Conservation (phyloP, 2,329 filamentous ascomycete genomes). For the Drechslera avenae region DNA sequence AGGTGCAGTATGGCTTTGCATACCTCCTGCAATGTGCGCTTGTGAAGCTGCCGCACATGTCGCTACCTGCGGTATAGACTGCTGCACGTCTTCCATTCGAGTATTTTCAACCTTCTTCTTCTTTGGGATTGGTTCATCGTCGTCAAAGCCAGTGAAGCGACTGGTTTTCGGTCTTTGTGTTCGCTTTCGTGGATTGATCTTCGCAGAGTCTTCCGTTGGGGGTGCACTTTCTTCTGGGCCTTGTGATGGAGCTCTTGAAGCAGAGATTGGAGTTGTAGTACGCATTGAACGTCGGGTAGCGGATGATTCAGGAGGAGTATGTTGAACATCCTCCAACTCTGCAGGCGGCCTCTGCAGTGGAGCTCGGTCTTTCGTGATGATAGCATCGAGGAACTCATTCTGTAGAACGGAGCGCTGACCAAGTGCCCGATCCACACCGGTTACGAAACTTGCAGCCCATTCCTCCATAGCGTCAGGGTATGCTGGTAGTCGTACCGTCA, state of each 20-base stretch:
- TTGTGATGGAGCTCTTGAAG: conserved; percentile 25
- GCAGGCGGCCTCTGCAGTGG: conserved; percentile 70
- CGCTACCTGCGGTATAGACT: conserved; percentile 12
- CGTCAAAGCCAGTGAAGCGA: conserved; percentile 77
- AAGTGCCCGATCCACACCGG: conserved; percentile 70
- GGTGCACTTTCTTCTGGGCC: conserved; percentile 20
- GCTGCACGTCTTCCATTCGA: conserved; percentile 34
- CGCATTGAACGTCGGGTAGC: conserved; percentile 20
- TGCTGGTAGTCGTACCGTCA: conserved; percentile 73
- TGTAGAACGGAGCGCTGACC: conserved; percentile 86
- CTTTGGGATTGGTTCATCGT: conserved; percentile 50
- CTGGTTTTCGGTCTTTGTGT: conserved; percentile 45
- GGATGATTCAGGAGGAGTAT: conserved; percentile 24
- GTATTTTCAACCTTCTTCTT: conserved; percentile 34
- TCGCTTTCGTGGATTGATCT: conserved; percentile 38
- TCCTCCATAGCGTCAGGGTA: conserved; percentile 52
- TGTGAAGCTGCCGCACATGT: conserved; percentile 15
- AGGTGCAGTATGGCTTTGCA: conserved; percentile 32
- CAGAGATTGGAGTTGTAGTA: conserved; percentile 23
- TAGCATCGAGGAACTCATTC: conserved; percentile 88
- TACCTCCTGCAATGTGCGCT: conserved; percentile 23
- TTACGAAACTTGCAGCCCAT: conserved; percentile 74
- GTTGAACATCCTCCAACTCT: conserved; percentile 37
- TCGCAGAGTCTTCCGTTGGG: conserved; percentile 27
- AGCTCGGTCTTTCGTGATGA: conserved; percentile 78